Conservation (phyloP, 805 yeast genomes). For the Pachysolen tannophilus region DNA sequence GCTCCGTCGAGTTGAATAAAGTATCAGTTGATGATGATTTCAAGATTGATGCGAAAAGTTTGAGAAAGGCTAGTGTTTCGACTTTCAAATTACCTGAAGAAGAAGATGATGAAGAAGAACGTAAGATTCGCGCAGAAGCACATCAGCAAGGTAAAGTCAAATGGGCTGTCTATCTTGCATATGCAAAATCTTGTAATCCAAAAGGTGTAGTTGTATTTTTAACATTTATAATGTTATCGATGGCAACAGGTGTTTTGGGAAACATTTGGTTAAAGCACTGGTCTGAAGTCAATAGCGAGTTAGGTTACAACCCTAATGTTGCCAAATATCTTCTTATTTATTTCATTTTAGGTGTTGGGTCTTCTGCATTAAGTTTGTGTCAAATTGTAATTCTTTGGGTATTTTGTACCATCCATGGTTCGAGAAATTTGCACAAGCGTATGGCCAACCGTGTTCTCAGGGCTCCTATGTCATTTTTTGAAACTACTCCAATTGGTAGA, state of each 20-base stretch:
- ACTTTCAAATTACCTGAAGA: slow-evolving; percentile 33
- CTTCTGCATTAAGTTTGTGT: slow-evolving; percentile 49
- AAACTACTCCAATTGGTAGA: slow-evolving; percentile 82
- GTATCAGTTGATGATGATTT: slow-evolving; percentile 21
- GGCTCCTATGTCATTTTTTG: slow-evolving; percentile 83
- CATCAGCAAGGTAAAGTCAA: slow-evolving; percentile 91
- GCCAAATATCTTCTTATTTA: slow-evolving; percentile 67
- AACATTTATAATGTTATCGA: slow-evolving; percentile 45
- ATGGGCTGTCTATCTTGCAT: slow-evolving; percentile 74
- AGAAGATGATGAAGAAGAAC: slow-evolving; percentile 28
- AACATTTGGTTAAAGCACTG: slow-evolving; percentile 64
- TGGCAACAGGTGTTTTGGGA: slow-evolving; percentile 34
- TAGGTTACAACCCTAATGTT: slow-evolving; percentile 69
- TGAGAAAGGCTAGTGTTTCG: slow-evolving; percentile 61
- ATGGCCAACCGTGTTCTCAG: slow-evolving; percentile 51
- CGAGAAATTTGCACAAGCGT: slow-evolving; percentile 36
- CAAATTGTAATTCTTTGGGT: slow-evolving; percentile 73
- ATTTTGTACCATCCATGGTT: slow-evolving; percentile 40
- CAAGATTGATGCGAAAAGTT: slow-evolving; percentile 23
- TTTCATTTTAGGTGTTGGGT: slow-evolving; percentile 61
- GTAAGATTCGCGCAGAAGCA: slow-evolving; percentile 51
- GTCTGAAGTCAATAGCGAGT: slow-evolving; percentile 72
- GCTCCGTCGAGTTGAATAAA: slow-evolving; percentile 10
- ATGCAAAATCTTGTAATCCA: slow-evolving; percentile 83
- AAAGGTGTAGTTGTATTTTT: slow-evolving; percentile 53